A percentile compares a stretch with the other conserved stretches of the same genome.
phyloP scores from a whole-genome alignment of 108 stramenopile species.

The Nitzschia palea region DNA sequence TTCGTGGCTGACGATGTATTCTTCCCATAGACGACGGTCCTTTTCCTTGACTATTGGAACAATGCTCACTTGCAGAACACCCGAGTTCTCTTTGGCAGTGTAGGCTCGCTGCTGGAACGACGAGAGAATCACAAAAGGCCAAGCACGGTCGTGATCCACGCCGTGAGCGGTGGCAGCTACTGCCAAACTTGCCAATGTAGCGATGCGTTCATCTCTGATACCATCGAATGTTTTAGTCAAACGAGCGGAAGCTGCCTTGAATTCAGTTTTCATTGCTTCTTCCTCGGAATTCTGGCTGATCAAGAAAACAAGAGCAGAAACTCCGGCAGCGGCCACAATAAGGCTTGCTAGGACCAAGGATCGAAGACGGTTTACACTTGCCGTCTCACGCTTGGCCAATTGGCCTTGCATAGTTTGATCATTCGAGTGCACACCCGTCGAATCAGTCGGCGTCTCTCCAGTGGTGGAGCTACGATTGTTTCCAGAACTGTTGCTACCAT shows the following conservation, averaged over 20 bases:
- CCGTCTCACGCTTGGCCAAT: slow-evolving; percentile 1
- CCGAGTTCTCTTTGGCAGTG: not conserved
- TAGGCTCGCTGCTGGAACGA: slow-evolving; percentile 12
- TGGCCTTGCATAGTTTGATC: not conserved
- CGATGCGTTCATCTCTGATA: not conserved
- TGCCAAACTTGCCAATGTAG: slow-evolving; percentile 2
- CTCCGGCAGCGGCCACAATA: not conserved
- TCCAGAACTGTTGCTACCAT: too few species aligned
- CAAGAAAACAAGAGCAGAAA: not conserved
- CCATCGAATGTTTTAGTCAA: slow-evolving; percentile 9
- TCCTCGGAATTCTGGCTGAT: not conserved
- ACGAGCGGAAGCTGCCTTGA: not conserved
- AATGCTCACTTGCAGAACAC: not conserved
- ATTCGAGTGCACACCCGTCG: too few species aligned
- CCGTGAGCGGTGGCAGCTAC: slow-evolving; percentile 14
- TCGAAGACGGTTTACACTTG: not conserved
- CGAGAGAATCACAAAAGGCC: slow-evolving; percentile 18
- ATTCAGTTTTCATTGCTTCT: not conserved
- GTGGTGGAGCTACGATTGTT: too few species aligned
- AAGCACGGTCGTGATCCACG: slow-evolving; percentile 10
- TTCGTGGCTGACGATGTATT: slow-evolving; percentile 11
- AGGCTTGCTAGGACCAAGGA: not conserved
- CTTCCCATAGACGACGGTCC: slow-evolving; percentile 5
- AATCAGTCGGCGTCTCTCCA: too few species aligned
- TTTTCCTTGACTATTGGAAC: not conserved